phyloP scores from a whole-genome alignment of 2,329 filamentous ascomycete genomes.

The Colletotrichum zoysiae region DNA sequence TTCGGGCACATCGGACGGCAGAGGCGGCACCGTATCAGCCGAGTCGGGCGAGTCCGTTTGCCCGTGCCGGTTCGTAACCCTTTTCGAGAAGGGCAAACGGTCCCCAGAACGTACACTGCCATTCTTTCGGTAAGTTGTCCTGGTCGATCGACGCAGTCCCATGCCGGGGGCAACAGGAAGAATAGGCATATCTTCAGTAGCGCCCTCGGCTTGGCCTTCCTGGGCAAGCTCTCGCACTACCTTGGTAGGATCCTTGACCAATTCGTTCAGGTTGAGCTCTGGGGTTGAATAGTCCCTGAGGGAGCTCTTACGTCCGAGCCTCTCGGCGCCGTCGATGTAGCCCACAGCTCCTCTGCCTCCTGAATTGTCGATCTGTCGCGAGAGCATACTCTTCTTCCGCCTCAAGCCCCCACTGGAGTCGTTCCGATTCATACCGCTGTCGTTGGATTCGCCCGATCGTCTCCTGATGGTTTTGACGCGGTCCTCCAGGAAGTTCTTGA shows the following conservation, averaged over 20 bases:
- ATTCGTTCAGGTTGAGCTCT: conserved; percentile 80
- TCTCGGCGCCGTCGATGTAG: conserved; percentile 87
- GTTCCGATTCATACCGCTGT: conserved; percentile 63
- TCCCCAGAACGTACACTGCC: conserved; percentile 88
- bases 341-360: conserved; percentile 68
- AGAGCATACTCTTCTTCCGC: conserved; percentile 96
- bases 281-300: conserved; percentile 63
- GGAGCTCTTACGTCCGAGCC: conserved; percentile 80
- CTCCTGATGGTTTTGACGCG: conserved; percentile 90
- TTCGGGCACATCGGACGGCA: conserved; percentile 60
- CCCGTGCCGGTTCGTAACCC: conserved; percentile 72
- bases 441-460: conserved; percentile 79
- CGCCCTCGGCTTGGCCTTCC: conserved; percentile 62
- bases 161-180: conserved; percentile 82
- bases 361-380: conserved; percentile 86
- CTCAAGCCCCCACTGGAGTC: conserved; percentile 72
- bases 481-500: conserved; percentile 96
- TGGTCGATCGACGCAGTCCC: conserved; percentile 88
- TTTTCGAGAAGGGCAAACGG: conserved; percentile 79
- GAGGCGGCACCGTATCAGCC: conserved; percentile 43
- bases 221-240: conserved; percentile 77
- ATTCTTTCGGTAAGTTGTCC: conserved; percentile 88
- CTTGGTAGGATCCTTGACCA: conserved; percentile 83
- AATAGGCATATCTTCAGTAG: conserved; percentile 84
- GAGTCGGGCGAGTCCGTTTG: conserved; percentile 62